These are phyloP conservation scores for Lyophyllum shimeji DNA, from an alignment of 768 basidiomycete species.

Conservation along the genomic window DNA sequence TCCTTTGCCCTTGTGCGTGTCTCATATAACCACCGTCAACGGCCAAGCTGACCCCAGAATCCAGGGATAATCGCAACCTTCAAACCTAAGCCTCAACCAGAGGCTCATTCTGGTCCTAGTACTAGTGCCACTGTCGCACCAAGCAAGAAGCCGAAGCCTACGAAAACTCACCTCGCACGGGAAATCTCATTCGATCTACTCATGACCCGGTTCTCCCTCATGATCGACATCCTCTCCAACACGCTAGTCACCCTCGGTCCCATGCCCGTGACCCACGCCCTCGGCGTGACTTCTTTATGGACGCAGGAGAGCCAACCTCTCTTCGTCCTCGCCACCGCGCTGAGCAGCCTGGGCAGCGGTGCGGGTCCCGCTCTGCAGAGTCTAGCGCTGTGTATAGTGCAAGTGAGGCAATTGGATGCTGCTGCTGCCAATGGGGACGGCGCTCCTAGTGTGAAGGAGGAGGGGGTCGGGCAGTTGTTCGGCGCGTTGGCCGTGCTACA, in stretches of 20 bases:
- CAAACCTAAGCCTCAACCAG: conserved; percentile 40
- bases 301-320: conserved; percentile 37
- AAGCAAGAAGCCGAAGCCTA: conserved; percentile 42
- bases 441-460: conserved; percentile 21
- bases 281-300: neutral
- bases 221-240: conserved; percentile 68
- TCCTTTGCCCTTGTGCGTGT: conserved; percentile 41
- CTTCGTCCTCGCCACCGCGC: conserved; percentile 61
- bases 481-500: conserved; percentile 73
- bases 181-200: conserved; percentile 74
- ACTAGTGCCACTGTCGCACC: conserved; percentile 6
- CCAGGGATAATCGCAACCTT: conserved; percentile 62
- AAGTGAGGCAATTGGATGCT: conserved; percentile 38
- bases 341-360: conserved; percentile 67
- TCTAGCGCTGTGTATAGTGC: conserved; percentile 64
- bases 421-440: conserved; percentile 1
- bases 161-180: conserved; percentile 51
- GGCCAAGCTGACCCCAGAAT: neutral
- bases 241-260: conserved; percentile 55
- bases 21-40: neutral
- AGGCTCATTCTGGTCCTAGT: neutral
- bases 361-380: conserved; percentile 69
- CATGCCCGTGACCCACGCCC: conserved; percentile 35
- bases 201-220: conserved; percentile 58
- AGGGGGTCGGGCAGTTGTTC: conserved; percentile 56